Evolutionary conservation across 768 basidiomycete species (phyloP), one percentile per base, ranked within the genome.

Genomic region (Tephrocybe sp.): DNA sequence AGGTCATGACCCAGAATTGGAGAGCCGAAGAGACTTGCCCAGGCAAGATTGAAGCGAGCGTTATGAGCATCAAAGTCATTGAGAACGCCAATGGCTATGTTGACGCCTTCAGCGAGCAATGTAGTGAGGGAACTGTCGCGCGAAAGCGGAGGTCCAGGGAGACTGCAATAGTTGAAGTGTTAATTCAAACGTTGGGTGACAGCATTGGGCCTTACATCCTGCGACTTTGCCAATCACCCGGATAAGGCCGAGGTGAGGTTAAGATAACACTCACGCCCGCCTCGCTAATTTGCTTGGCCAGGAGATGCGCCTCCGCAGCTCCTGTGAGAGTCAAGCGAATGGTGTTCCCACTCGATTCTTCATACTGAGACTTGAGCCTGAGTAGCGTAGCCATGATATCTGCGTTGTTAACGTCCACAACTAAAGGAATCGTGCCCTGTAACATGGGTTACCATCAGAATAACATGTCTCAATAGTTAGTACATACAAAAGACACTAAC

Each of bases 311-410:
- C 63, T 91, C 87, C 1, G 75, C 58, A 0, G 73, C 89, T 31
- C 86, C 82, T 4, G 71, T 64, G 50, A 88, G 76, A 0, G 82
- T 81, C 59, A 81, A 44, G n/a, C 58, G 64, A 25, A 75, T 60
- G 1, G 11, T 55, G 18, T 61, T 56, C 47, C 70, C 60, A 11
- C 63, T 68, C 0, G 45, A 57, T 0, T 41, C 56, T 42, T 84
- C 79, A 18, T 77, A 73, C 42, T 83, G 77, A 9, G 57, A 57
- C 61, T 84, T 86, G 52, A 93, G 76, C 3, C 54, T 58, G 33
- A 94, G 67, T 12, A 93, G 65, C 0, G 81, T 77, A 0, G 86
- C 80, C 61, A 93, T 92, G 44, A 84, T 73, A 62, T 93, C 91
- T 8, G 87, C 88, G 57, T 76, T 87, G 49, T 84, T 72, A 12